Conservation (phyloP, 2,329 filamentous ascomycete species). For the Venturia aucupariae region DNA sequence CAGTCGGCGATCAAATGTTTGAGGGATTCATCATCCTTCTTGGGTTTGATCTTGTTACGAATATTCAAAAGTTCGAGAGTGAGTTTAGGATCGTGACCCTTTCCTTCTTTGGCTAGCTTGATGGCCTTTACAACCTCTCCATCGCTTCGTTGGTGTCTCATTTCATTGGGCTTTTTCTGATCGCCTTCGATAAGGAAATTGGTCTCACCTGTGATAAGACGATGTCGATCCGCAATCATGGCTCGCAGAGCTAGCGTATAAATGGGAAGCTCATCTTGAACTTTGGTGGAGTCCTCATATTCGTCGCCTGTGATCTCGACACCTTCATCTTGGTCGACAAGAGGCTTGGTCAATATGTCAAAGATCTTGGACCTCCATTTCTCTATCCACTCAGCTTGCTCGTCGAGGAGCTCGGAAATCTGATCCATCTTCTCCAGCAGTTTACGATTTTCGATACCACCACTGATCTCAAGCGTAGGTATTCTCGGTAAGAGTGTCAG, state of each 20-base stretch:
- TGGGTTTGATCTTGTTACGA: constrained; percentile 42
- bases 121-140: constrained; percentile 36
- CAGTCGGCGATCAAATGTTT: constrained; percentile 62
- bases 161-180: constrained; percentile 34
- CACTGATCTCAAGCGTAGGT: constrained; percentile 39
- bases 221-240: constrained; percentile 67
- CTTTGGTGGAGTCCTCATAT: constrained; percentile 76
- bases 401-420: constrained; percentile 58
- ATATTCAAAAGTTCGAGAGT: constrained; percentile 44
- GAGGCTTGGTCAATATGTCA: constrained; percentile 59
- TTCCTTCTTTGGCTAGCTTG: constrained; percentile 49
- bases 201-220: constrained; percentile 65
- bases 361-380: constrained; percentile 68
- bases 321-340: constrained; percentile 72
- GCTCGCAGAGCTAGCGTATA: constrained; percentile 73
- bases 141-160: constrained; percentile 3
- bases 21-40: constrained; percentile 51
- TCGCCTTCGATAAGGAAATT: constrained; percentile 70
- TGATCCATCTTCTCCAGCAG: constrained; percentile 57
- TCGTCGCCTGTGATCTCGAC: constrained; percentile 78
- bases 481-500: constrained; percentile 58
- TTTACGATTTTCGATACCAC: constrained; percentile 64
- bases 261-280: constrained; percentile 80
- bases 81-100: constrained; percentile 65
- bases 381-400: constrained; percentile 61